phyloP scores from a whole-genome alignment of 192 early-diverging fungal species.

The Gryganskiella cystojenkinii region DNA sequence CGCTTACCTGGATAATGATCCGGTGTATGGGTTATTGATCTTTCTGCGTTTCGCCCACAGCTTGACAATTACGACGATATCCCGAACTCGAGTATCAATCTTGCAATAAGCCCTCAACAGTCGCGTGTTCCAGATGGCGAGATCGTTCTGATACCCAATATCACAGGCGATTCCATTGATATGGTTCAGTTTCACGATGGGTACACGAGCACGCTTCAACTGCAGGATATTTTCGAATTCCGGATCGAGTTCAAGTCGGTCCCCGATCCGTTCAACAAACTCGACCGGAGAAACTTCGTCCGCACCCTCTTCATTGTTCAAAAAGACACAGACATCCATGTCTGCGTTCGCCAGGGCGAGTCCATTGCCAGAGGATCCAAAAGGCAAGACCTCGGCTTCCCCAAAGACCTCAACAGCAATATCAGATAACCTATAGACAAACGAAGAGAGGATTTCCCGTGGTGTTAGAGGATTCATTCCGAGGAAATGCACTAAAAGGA shows the following conservation, averaged over 20 bases:
- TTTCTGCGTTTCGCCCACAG: slow-evolving; percentile 49
- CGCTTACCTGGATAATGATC: slow-evolving; percentile 47
- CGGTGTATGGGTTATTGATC: slow-evolving; percentile 52
- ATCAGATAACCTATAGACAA: slow-evolving; percentile 22
- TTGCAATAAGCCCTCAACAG: slow-evolving; percentile 48
- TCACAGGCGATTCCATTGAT: slow-evolving; percentile 49
- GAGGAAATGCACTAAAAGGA: no score
- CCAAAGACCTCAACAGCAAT: slow-evolving; percentile 41
- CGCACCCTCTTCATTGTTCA: slow-evolving; percentile 16
- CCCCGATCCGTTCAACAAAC: slow-evolving; percentile 53
- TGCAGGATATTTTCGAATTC: slow-evolving; percentile 46
- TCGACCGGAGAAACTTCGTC: slow-evolving; percentile 42
- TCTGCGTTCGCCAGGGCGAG: slow-evolving; percentile 44
- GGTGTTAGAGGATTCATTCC: no score
- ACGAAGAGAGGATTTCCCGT: background rate
- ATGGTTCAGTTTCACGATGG: slow-evolving; percentile 50
- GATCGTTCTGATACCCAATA: slow-evolving; percentile 50
- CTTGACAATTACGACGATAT: slow-evolving; percentile 53
- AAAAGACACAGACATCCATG: slow-evolving; percentile 49
- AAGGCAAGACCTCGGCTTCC: slow-evolving; percentile 40
- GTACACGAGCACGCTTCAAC: slow-evolving; percentile 38
- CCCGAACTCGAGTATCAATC: slow-evolving; percentile 44
- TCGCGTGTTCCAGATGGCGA: slow-evolving; percentile 55
- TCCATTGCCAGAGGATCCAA: slow-evolving; percentile 45
- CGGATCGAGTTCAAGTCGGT: slow-evolving; percentile 35